Base-by-base conservation (phyloP, 1,284 basidiomycete genomes). In the Cutaneotrichosporon spelunceum region DNA sequence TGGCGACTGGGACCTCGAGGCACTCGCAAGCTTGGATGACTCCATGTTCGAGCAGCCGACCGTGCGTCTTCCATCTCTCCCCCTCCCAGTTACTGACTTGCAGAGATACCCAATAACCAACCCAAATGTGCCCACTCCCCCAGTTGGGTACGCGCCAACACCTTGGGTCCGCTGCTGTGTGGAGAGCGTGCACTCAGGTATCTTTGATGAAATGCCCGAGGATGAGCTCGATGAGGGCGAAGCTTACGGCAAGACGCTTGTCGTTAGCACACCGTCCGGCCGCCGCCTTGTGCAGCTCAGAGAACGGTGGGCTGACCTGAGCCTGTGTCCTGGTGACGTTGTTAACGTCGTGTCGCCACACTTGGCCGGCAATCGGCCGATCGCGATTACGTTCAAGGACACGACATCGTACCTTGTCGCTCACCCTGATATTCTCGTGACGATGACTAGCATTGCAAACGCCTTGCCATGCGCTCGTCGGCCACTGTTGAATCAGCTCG, bases 361-460 rank as follows among this genome's bases (percentile, higher is more conserved):
- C 5, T 68, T 79, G 34, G 48, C 61, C 68, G 33, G 30, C 23
- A 53, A 57, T n/a, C 50, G 16, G 0, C 66, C 69, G 1, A 72
- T 78, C 42, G 53, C 68, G 16, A 62, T 79, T 39, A 71, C 74
- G 1, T 71, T 72, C 64, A 69, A 71, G 61, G 70, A 78, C 61
- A 71, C 76, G 0, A 60, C 68, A 0, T 70, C 75, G 19, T 78
- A 78, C 59, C 60, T 96, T 60, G 87, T 97, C 63, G 86, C 88
- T 48, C 91, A 96, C 71, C 93, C 93, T 1, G 94, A 97, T 76
- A 79, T 91, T 49, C 87, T 97, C 55, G 78, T 96, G 52, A 93
- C 93, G 1, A 88, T 91, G 44, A 95, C 93, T 0, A 84, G 89
- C 0, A 86, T 96, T 24, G 88, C 92, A 4, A 89, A 86, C 63